Percentiles rank a stretch among this genome's conserved stretches.
Conservation (phyloP, 208 protist species). For the Trichomonas gallinae region DNA sequence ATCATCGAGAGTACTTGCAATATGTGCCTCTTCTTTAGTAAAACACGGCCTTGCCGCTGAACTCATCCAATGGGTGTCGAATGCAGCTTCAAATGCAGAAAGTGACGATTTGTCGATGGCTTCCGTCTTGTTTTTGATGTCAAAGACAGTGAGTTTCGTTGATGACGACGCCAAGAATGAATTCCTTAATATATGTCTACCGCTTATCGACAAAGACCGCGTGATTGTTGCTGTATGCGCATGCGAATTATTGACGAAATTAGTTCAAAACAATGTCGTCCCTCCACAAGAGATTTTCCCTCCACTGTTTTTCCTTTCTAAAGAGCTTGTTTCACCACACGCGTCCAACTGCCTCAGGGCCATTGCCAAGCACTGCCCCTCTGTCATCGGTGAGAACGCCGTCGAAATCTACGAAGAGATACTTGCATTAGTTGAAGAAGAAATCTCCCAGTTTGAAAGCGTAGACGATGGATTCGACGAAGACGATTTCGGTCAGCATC, state of each 20-base stretch:
- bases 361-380: background rate
- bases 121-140: background rate
- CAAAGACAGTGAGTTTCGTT: background rate
- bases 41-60: background rate
- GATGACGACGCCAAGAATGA: background rate
- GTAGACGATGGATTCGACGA: background rate
- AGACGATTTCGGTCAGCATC: background rate
- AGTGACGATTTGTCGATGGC: background rate
- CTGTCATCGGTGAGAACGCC: background rate
- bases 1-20: background rate
- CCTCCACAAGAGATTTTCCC: background rate
- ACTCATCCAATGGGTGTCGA: background rate
- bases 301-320: background rate
- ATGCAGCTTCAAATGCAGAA: background rate
- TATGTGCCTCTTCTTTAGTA: background rate
- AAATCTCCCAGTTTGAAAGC: background rate
- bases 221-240: background rate
- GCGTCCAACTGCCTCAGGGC: background rate
- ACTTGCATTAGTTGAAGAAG: background rate
- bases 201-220: background rate
- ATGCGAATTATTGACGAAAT: background rate
- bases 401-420: background rate
- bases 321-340: background rate
- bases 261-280: background rate
- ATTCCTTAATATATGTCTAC: background rate